Conservation (phyloP, 371 early-diverging fungal species). For the Mortierella sp. region DNA sequence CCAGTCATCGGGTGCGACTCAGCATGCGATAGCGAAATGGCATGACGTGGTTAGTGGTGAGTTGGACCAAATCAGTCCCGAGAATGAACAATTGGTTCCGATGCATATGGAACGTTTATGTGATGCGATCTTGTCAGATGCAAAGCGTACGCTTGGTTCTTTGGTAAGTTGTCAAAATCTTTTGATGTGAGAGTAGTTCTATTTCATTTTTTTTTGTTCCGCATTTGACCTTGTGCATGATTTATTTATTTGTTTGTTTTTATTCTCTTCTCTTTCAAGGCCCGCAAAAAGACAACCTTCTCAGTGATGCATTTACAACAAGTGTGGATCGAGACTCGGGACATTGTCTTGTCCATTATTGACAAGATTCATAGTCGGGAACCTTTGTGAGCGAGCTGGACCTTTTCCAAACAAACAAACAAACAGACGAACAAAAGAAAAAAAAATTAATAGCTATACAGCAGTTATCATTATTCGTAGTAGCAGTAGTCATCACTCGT, state of each 20-base stretch:
- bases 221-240: neutral
- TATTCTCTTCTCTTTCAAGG: neutral
- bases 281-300: conserved; percentile 39
- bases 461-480: neutral
- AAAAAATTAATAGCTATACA: too few relatives aligned
- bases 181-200: neutral
- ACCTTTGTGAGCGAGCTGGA: neutral
- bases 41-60: conserved; percentile 66
- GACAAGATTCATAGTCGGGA: conserved; percentile 45
- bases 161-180: conserved; percentile 13
- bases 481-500: too few relatives aligned
- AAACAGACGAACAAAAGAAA: neutral
- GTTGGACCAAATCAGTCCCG: conserved; percentile 58
- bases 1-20: conserved; percentile 52
- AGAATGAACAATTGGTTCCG: conserved; percentile 61
- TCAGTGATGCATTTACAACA: conserved; percentile 47
- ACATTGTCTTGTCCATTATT: conserved; percentile 39
- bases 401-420: neutral
- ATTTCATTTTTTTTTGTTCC: neutral
- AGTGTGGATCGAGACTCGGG: conserved; percentile 45
- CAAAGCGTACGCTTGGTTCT: conserved; percentile 14
- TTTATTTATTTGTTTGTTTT: neutral
- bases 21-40: conserved; percentile 57
- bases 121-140: conserved; percentile 23
- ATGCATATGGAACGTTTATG: conserved; percentile 54